Evolutionary conservation across 2,329 filamentous ascomycete species (phyloP).

Genomic region (Amphichorda felina): DNA sequence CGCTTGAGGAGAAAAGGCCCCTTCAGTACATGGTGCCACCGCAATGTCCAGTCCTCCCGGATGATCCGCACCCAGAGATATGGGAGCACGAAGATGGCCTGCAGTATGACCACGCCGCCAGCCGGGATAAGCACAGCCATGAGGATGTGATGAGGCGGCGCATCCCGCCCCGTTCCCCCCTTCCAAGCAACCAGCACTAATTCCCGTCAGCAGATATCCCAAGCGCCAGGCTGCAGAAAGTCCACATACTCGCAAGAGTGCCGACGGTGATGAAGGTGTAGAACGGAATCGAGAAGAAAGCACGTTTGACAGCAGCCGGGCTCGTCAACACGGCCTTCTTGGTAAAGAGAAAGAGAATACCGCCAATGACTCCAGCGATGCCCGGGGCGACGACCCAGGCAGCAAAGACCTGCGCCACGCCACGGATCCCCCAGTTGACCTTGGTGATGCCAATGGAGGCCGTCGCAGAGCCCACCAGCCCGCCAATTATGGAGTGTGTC

Average conservation of each 20-base stretch:
- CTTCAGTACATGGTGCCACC: conserved; percentile 31
- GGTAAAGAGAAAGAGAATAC: conserved; percentile 19
- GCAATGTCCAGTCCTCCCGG: conserved; percentile 37
- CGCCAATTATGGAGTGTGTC: conserved; percentile 38
- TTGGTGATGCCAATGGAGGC: conserved; percentile 21
- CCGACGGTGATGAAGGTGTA: conserved; percentile 24
- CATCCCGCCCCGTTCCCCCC: conserved; percentile 12
- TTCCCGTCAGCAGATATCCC: conserved; percentile 4
- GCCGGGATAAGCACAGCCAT: conserved; percentile 31
- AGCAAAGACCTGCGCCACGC: conserved; percentile 24
- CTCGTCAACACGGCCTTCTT: conserved; percentile 18
- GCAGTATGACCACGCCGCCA: conserved; percentile 25
- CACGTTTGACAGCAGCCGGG: conserved; percentile 17
- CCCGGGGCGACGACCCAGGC: conserved; percentile 24
- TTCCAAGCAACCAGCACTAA: conserved; percentile 41
- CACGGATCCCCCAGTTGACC: conserved; percentile 22
- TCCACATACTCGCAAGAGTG: conserved; percentile 18
- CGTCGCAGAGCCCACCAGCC: conserved; percentile 21
- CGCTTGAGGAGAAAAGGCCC: conserved; percentile 34
- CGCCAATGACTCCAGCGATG: conserved; percentile 18
- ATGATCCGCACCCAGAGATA: conserved; percentile 38
- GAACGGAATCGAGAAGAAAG: conserved; percentile 21
- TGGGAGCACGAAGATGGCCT: conserved; percentile 37
- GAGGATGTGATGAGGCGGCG: conserved; percentile 10
- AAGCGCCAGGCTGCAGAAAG: not conserved